Percentiles rank a stretch among this genome's conserved stretches.
Conservation (phyloP, 2,329 filamentous ascomycete genomes). For the Paracoccidioides brasiliensis region DNA sequence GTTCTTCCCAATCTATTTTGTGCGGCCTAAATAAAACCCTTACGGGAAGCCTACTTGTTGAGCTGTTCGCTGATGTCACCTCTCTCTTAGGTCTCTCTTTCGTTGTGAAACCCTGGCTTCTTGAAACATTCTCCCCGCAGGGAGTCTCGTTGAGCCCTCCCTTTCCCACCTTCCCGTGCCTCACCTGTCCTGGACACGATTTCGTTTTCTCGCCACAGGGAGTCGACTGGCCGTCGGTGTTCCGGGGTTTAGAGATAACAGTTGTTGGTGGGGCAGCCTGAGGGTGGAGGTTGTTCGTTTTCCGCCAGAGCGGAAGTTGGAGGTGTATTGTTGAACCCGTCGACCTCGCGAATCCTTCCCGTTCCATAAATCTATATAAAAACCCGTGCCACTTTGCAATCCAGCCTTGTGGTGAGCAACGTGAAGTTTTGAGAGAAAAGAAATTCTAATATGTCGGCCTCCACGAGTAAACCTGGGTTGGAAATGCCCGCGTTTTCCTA, state of each 20-base stretch:
- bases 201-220: background rate
- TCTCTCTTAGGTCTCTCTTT: background rate
- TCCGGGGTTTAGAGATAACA: constrained; percentile 1
- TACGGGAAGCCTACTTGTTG: background rate
- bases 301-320: constrained; percentile 1
- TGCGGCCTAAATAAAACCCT: background rate
- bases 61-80: background rate
- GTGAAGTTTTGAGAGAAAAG: background rate
- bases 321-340: constrained; percentile 1
- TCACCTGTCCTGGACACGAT: background rate
- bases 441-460: constrained; percentile 30
- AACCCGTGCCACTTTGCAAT: background rate
- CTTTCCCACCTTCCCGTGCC: background rate
- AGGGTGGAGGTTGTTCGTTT: constrained; percentile 5
- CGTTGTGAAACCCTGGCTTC: background rate
- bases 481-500: constrained; percentile 66
- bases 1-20: background rate
- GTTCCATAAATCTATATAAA: background rate
- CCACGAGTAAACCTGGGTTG: constrained; percentile 20
- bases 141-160: background rate
- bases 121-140: background rate
- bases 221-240: background rate
- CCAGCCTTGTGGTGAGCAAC: background rate
- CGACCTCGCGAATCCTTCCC: background rate
- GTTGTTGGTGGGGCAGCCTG: constrained; percentile 10